Conservation (phyloP, 2,329 filamentous ascomycete species). For the Colletotrichum lini region DNA sequence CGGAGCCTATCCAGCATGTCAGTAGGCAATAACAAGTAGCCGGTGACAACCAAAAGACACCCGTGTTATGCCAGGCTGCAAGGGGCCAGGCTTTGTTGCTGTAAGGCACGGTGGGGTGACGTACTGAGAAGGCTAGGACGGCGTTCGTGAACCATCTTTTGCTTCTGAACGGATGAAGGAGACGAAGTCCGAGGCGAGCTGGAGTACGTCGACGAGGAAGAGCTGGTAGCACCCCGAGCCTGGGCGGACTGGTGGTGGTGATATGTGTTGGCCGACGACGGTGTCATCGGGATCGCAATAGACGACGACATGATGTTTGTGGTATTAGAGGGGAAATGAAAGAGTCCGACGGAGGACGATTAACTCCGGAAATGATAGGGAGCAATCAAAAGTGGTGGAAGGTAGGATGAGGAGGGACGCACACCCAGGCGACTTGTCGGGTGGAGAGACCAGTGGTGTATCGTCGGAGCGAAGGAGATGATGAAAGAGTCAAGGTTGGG, state of each 20-base stretch:
- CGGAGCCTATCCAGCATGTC: conserved; percentile 69
- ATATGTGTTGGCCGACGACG: conserved; percentile 53
- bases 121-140: conserved; percentile 75
- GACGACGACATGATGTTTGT: conserved; percentile 72
- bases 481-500: conserved; percentile 35
- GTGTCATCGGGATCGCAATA: conserved; percentile 74
- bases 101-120: conserved; percentile 36
- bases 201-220: conserved; percentile 70
- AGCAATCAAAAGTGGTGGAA: conserved; percentile 23
- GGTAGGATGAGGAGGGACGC: conserved; percentile 13
- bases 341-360: conserved; percentile 17
- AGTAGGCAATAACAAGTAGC: conserved; percentile 44
- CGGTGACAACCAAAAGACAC: not conserved
- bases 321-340: conserved; percentile 17
- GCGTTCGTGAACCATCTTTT: conserved; percentile 65
- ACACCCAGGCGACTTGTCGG: conserved; percentile 26
- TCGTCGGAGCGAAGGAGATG: conserved; percentile 30
- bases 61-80: conserved; percentile 1
- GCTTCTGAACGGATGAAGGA: conserved; percentile 56
- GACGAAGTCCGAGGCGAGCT: conserved; percentile 67
- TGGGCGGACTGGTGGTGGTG: conserved; percentile 57
- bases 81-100: conserved; percentile 19
- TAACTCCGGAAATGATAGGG: conserved; percentile 18
- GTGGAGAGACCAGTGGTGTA: conserved; percentile 33
- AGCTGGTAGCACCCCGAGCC: conserved; percentile 58